These are phyloP conservation scores for Acrocalymma vagum DNA, from an alignment of 2,329 filamentous ascomycete species.

Conservation along the genomic window DNA sequence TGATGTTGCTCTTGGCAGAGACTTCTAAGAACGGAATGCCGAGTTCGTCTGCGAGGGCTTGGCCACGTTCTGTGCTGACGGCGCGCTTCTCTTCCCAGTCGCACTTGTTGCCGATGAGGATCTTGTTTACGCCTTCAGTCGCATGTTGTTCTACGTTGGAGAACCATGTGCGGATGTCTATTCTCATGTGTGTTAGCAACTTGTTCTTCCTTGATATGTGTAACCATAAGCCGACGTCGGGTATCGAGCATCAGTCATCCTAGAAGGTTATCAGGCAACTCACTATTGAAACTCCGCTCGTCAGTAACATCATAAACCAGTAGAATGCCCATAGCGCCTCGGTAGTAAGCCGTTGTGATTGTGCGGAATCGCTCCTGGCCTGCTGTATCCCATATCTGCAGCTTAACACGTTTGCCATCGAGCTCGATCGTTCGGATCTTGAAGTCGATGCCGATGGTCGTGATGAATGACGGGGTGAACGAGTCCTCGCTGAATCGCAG, in stretches of 20 bases:
- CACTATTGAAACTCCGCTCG: slow-evolving; percentile 94
- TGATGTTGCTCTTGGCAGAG: slow-evolving; percentile 98
- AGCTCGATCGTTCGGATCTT: slow-evolving; percentile 99
- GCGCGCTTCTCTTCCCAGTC: slow-evolving; percentile 99
- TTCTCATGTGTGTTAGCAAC: slow-evolving; percentile 20
- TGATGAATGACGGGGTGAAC: slow-evolving; percentile 97
- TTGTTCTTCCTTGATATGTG: slow-evolving; percentile 13
- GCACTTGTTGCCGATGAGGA: slow-evolving; percentile 99
- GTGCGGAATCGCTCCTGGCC: slow-evolving; percentile 98
- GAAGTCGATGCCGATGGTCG: slow-evolving; percentile 99
- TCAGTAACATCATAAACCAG: slow-evolving; percentile 99
- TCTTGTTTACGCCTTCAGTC: slow-evolving; percentile 99
- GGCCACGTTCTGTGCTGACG: slow-evolving; percentile 90
- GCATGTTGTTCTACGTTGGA: slow-evolving; percentile 98
- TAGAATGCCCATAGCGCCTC: slow-evolving; percentile 97
- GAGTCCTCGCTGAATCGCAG: slow-evolving; percentile 97
- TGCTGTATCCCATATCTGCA: slow-evolving; percentile 99
- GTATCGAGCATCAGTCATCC: slow-evolving; percentile 1
- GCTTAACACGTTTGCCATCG: slow-evolving; percentile 97
- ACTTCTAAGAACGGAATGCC: slow-evolving; percentile 99
- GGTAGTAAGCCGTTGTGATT: slow-evolving; percentile 98
- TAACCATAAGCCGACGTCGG: too few relatives aligned
- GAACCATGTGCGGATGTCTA: slow-evolving; percentile 99
- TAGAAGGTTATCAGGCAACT: slow-evolving; percentile 42
- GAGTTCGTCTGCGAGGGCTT: slow-evolving; percentile 92